Evolutionary conservation across 345 rosid genomes (phyloP).

Genomic region (Cardamine chenopodiifolia): DNA sequence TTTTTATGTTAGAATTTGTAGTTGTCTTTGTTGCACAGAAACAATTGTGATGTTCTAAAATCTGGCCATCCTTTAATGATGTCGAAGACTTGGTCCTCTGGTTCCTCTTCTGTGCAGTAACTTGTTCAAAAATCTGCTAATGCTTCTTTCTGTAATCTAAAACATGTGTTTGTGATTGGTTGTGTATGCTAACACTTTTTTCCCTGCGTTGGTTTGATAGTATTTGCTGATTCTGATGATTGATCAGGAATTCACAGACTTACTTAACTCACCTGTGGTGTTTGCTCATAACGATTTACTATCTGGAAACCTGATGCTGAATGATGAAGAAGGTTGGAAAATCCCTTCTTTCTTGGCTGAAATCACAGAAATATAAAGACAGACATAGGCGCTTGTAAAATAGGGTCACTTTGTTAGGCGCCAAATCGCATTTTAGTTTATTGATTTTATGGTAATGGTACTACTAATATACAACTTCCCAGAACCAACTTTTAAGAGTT

Average conservation of each 20-base stretch:
- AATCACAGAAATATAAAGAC: not conserved
- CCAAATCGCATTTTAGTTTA: not conserved
- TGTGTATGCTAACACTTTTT: not conserved
- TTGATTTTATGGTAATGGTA: slow-evolving; percentile 4
- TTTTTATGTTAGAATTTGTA: not conserved
- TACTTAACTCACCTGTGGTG: slow-evolving; percentile 78
- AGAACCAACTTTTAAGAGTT: not conserved
- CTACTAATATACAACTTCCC: not conserved
- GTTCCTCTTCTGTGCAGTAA: not conserved
- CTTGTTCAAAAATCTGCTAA: slow-evolving; percentile 4
- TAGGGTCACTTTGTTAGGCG: not conserved
- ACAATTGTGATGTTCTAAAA: not conserved
- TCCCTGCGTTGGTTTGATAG: slow-evolving; percentile 13
- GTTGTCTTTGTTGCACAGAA: not conserved
- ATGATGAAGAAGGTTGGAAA: slow-evolving; percentile 73
- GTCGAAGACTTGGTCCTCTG: not conserved
- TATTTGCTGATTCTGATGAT: slow-evolving; percentile 43
- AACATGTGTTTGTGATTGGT: not conserved
- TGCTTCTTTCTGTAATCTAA: not conserved
- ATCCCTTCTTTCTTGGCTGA: not conserved
- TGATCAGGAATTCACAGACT: slow-evolving; percentile 82
- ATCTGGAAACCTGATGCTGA: slow-evolving; percentile 88
- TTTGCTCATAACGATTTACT: slow-evolving; percentile 95
- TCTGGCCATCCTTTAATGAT: not conserved
- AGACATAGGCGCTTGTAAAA: not conserved